phyloP scores from a whole-genome alignment of 805 yeast species.

The Myxozyma geophila region DNA sequence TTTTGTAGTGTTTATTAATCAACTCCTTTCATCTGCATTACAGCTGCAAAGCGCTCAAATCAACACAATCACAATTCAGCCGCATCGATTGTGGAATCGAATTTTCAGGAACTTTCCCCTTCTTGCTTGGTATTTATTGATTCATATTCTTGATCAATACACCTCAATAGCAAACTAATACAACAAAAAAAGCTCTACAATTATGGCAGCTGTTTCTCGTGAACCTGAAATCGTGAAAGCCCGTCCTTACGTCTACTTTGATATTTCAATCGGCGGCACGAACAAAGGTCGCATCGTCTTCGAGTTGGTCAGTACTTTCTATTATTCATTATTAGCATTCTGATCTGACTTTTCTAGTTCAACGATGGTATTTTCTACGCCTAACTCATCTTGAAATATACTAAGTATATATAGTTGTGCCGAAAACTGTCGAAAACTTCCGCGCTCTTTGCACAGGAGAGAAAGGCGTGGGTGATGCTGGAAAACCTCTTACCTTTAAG shows the following conservation, averaged over 20 bases:
- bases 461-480: slow-evolving; percentile 65
- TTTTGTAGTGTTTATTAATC: not conserved
- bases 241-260: slow-evolving; percentile 70
- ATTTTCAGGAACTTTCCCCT: slow-evolving; percentile 18
- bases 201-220: slow-evolving; percentile 5
- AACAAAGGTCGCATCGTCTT: slow-evolving; percentile 77
- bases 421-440: slow-evolving; percentile 88
- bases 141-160: not conserved
- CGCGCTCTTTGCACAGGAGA: slow-evolving; percentile 89
- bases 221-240: slow-evolving; percentile 8
- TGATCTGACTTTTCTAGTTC: slow-evolving; percentile 6
- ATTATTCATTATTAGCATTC: not conserved
- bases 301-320: slow-evolving; percentile 54
- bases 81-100: slow-evolving; percentile 6
- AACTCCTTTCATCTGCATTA: not conserved
- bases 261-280: slow-evolving; percentile 72
- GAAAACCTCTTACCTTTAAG: slow-evolving; percentile 66
- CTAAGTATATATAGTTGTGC: slow-evolving; percentile 87
- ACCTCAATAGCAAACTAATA: too few species aligned
- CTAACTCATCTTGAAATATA: slow-evolving; percentile 57
- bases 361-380: slow-evolving; percentile 15
- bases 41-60: not conserved
- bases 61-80: not conserved
- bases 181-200: not conserved
- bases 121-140: not conserved